Conservation (phyloP, 2,329 filamentous ascomycete genomes). For the Emergomyces orientalis region DNA sequence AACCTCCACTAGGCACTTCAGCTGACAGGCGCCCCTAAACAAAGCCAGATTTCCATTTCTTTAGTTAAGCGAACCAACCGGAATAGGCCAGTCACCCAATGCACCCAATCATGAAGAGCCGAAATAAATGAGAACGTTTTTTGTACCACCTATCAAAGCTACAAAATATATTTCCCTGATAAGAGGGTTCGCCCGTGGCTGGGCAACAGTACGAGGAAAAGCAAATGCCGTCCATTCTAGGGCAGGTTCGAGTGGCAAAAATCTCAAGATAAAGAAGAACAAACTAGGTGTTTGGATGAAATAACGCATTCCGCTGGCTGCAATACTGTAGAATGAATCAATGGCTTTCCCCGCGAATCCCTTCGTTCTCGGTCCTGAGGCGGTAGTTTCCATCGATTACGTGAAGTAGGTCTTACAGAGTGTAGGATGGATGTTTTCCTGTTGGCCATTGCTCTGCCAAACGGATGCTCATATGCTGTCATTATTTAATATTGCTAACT, state of each 20-base stretch:
- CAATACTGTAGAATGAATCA: background rate
- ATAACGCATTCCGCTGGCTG: background rate
- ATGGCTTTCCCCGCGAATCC: background rate
- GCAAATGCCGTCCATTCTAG: background rate
- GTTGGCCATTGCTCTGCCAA: background rate
- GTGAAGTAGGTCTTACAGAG: background rate
- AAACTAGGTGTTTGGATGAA: background rate
- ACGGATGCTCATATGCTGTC: background rate
- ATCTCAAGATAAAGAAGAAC: background rate
- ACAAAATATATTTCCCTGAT: background rate
- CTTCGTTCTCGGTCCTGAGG: background rate
- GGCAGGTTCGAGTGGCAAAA: background rate
- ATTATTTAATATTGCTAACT: background rate
- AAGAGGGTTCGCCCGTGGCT: background rate
- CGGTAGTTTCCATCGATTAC: background rate
- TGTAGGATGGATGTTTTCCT: background rate
- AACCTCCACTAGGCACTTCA: background rate
- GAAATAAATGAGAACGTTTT: background rate
- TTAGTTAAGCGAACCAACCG: background rate
- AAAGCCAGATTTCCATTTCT: background rate
- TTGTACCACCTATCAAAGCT: background rate
- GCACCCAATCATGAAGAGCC: background rate
- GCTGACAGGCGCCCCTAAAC: background rate
- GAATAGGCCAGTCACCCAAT: background rate
- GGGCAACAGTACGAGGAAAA: background rate